Evolutionary conservation across 306 rosid species (phyloP).

Genomic region (Abrus pulchellus): DNA sequence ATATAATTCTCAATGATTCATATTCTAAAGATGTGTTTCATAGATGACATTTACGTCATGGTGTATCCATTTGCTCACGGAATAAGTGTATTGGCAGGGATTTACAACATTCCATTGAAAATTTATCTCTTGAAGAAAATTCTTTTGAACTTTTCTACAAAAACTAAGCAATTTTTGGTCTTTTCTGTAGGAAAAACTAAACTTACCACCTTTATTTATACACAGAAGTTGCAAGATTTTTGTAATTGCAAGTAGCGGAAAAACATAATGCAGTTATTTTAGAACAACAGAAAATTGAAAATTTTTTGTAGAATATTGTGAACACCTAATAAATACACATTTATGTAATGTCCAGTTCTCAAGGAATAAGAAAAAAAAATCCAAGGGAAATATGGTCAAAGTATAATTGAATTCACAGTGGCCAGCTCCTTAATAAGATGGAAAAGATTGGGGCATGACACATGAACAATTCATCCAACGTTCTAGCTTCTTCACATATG

Average conservation of each 20-base stretch:
- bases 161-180: not conserved
- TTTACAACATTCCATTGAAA: conserved; percentile 25
- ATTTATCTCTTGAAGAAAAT: not conserved
- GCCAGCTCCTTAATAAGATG: not conserved
- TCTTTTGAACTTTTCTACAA: conserved; percentile 8
- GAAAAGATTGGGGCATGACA: not conserved
- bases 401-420: conserved; percentile 8
- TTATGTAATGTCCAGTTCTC: not conserved
- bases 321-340: not conserved
- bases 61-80: conserved; percentile 9
- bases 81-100: not conserved
- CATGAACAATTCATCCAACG: no score
- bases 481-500: not conserved
- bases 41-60: not conserved
- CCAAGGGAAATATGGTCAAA: not conserved
- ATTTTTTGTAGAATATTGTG: conserved; percentile 8
- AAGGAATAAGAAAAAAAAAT: not conserved
- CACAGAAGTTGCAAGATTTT: not conserved
- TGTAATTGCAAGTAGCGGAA: not conserved
- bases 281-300: not conserved
- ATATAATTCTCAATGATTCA: not conserved
- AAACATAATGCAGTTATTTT: not conserved
- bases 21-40: conserved; percentile 1
- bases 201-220: not conserved
- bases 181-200: not conserved